Base-by-base conservation (phyloP, 2,329 filamentous ascomycete species). In the Neonectria ditissima region DNA sequence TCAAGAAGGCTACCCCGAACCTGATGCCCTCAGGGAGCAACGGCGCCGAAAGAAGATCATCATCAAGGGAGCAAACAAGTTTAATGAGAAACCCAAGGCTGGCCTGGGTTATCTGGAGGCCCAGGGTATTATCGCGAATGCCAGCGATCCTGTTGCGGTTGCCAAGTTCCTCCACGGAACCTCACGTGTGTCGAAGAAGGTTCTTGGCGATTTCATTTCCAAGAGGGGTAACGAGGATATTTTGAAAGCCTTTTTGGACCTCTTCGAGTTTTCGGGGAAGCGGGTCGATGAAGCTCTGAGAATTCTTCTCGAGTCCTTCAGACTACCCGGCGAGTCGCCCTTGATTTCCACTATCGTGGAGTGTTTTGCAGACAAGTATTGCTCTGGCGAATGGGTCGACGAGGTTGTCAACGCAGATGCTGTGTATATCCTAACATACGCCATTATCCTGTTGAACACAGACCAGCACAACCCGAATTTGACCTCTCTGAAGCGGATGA, bases 381-480 rank as follows among this genome's bases (percentile, higher is more conserved):
- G 91, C 76, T 81, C 86, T 9, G 88, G 87, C 63, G 88, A 87
- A 6, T 86, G 88, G 26, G 91, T 92, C 0, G 87, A 91, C 57
- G 91, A 90, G 22, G 89, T 98, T 66, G 91, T 90, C 7, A 90
- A 97, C 74, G 91, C 92, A 71, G 96, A 99, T 77, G 89, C 94
- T 8, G 90, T 96, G 22, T 99, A 92, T 74, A 89, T 99, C 51
- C 83, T 99, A 55, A 95, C 92, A 0, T 99, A 99, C 76, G 96
- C 94, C 39, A 97, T 97, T 73, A 97, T 99, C 77, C 94, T 99
- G 88, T 83, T 99, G 60, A 99, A 99, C 75, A 97, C 95, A 1
- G 96, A 99, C 75, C 92, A 97, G 73, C 96, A 98, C 78, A 99
- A 97, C 74, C 94, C 94, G 0, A 98, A 97, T 71, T 79, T 98